These are phyloP conservation scores for Hyphopichia fennica DNA, from an alignment of 1,139 yeast genomes.

Conservation along the genomic window DNA sequence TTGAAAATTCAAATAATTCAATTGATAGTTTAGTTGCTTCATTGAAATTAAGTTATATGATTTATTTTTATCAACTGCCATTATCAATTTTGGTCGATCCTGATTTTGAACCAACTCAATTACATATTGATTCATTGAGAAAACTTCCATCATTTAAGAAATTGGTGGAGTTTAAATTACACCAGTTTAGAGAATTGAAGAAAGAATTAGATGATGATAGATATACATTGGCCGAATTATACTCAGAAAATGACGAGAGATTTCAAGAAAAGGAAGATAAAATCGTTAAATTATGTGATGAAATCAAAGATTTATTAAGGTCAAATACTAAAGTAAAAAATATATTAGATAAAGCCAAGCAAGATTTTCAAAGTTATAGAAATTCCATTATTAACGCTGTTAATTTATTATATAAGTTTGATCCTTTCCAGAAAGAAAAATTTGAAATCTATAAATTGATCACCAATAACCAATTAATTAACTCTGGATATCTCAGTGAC, in stretches of 20 bases:
- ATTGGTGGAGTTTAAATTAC: constrained; percentile 25
- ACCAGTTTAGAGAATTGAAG: constrained; percentile 6
- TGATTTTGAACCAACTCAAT: constrained; percentile 6
- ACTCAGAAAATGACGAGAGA: background rate
- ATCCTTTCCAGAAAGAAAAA: constrained; percentile 15
- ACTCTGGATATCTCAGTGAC: constrained; percentile 16
- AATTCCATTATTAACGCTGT: constrained; percentile 23
- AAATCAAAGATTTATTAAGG: constrained; percentile 18
- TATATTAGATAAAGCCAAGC: constrained; percentile 18
- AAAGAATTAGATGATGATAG: constrained; percentile 1
- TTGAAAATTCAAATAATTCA: constrained; percentile 45
- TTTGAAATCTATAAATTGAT: constrained; percentile 35
- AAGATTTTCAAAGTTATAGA: constrained; percentile 22
- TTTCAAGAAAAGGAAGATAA: background rate
- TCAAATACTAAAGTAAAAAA: constrained; percentile 17
- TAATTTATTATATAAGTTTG: constrained; percentile 21
- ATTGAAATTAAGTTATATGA: constrained; percentile 64
- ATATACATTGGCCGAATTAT: background rate
- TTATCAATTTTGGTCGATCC: constrained; percentile 40
- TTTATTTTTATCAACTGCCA: constrained; percentile 71
- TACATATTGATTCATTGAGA: constrained; percentile 24
- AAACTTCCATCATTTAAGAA: constrained; percentile 41
- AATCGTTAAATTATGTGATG: constrained; percentile 2
- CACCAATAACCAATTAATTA: constrained; percentile 19
- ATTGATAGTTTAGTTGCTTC: constrained; percentile 54